Evolutionary conservation across 495 filamentous ascomycete species (phyloP).

Genomic region (Aspergillus sclerotiicarbonarius): DNA sequence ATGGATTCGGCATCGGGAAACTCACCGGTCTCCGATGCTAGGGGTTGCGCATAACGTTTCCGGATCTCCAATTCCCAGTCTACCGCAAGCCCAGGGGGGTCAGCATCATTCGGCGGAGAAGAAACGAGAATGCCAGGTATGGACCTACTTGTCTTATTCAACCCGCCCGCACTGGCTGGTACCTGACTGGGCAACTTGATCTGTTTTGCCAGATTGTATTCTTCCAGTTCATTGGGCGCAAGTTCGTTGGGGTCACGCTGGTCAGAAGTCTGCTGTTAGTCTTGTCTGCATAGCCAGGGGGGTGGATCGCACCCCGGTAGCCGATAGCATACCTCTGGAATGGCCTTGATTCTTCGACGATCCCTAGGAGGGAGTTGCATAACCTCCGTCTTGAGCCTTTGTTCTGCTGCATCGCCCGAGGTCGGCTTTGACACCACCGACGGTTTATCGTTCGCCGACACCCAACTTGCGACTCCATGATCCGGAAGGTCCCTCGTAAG

Average conservation of each 20-base stretch:
- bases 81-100: constrained; percentile 28
- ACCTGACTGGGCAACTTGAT: constrained; percentile 67
- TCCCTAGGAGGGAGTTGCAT: constrained; percentile 90
- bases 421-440: constrained; percentile 72
- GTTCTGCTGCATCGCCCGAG: constrained; percentile 85
- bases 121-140: background rate
- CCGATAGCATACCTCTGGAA: constrained; percentile 51
- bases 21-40: constrained; percentile 86
- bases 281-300: background rate
- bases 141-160: constrained; percentile 83
- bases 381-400: constrained; percentile 85
- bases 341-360: constrained; percentile 79
- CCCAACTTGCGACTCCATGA: constrained; percentile 90
- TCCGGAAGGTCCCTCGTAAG: constrained; percentile 85
- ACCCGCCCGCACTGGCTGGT: constrained; percentile 76
- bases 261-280: constrained; percentile 9
- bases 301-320: background rate
- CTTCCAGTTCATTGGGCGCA: constrained; percentile 60
- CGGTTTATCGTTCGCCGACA: constrained; percentile 95
- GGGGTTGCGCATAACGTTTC: constrained; percentile 83
- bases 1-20: constrained; percentile 83
- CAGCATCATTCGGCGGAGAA: constrained; percentile 16
- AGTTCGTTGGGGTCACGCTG: constrained; percentile 67
- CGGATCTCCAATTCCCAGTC: constrained; percentile 91
- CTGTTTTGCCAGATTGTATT: constrained; percentile 67